Percentiles rank a stretch among this genome's conserved stretches.
These are phyloP conservation scores for Cydonia oblonga DNA, from an alignment of 331 rosid species.

Conservation along the genomic window DNA sequence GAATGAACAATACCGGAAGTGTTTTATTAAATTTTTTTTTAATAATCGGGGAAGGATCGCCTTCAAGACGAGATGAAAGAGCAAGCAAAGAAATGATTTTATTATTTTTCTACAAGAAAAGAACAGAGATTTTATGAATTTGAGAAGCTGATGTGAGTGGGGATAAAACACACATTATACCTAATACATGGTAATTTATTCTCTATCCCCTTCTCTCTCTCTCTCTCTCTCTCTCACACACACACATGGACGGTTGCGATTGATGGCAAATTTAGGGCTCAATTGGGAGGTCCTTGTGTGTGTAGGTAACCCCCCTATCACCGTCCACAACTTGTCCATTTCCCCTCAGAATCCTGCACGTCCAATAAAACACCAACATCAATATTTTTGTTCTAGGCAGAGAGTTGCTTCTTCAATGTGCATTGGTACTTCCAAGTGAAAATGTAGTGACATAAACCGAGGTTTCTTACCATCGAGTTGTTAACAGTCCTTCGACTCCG, in stretches of 20 bases:
- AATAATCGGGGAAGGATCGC: too few species aligned
- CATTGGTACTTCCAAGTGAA: neutral
- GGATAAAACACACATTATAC: neutral
- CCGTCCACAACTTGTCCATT: conserved; percentile 85
- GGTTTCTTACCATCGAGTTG: conserved; percentile 82
- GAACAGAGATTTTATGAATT: neutral
- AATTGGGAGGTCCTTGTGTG: conserved; percentile 56
- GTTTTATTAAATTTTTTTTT: too few species aligned
- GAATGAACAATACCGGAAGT: too few species aligned
- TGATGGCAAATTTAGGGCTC: conserved; percentile 18
- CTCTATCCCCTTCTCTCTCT: neutral
- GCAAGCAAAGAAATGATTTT: neutral
- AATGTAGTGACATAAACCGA: neutral
- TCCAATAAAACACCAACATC: neutral
- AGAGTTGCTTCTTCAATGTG: neutral
- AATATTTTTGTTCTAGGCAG: neutral
- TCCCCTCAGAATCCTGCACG: conserved; percentile 84
- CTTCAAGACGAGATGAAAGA: neutral
- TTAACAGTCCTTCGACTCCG: conserved; percentile 93
- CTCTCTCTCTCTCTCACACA: neutral
- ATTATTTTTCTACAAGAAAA: neutral
- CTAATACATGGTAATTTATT: neutral
- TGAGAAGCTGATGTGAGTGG: neutral
- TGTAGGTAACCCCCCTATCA: conserved; percentile 55
- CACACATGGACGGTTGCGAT: neutral